Base-by-base conservation (phyloP, 2,329 filamentous ascomycete species). In the Stachybotrys chartarum region DNA sequence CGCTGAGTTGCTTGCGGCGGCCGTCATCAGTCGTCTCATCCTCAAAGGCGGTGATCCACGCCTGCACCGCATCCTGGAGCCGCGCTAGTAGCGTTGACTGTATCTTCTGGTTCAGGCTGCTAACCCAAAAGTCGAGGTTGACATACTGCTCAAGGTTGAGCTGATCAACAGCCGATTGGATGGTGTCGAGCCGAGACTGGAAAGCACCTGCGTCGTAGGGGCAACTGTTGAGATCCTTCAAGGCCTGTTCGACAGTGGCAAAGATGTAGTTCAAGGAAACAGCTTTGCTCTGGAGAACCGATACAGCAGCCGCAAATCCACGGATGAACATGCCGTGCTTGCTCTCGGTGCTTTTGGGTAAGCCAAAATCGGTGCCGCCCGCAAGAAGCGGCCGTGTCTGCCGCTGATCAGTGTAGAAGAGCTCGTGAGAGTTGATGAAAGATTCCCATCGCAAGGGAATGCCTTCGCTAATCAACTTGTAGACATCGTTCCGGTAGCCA, bases 301-400 rank as follows among this genome's bases (percentile, higher is more conserved):
- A 93, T 6, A 96, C 91, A 0, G 92, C 87, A 1, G 85, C 83
- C 44, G 91, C 92, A 65, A 99, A 96, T 64, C 97, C 91, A 35
- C 92, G 88, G 51, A 99, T 92, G 68, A 97, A 99, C 67, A 96
- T 88, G 52, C 97, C 91, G 70, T 99, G 95, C 70, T 92, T 94
- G 75, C 90, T 96, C 70, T 96, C 92, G 17, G 83, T 80, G 51
- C 81, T 79, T 61, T 82, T 81, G 56, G 79, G 61, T 12, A 75
- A 62, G 5, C 72, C 69, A 54, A 76, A 75, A 51, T 76, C 75
- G 10, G 67, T 65, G 17, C 67, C 70, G 5, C 68, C 66, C 3
- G 72, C 67, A 7, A 75, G 61, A 8, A 75, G 57, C 66, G 63
- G 83, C 73, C 58, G 81, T 63, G 59, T 81, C 52, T 74, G 71